Evolutionary conservation across 495 filamentous ascomycete genomes (phyloP), one percentile per base, ranked within the genome.

Genomic region (Trichoderma virens): DNA sequence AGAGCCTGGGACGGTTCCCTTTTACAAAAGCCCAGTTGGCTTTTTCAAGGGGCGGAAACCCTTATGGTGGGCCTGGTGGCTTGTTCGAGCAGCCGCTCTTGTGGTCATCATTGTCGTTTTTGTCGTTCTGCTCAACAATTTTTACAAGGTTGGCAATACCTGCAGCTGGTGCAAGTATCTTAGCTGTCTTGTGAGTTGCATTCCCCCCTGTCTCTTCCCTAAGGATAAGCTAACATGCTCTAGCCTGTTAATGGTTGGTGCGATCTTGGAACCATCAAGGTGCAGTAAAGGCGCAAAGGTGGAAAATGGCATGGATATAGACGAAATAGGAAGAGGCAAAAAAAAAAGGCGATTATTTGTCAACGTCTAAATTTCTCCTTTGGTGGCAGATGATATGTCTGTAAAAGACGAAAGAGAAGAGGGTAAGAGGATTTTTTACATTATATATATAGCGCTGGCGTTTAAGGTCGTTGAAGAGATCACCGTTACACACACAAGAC

Each of bases 1-100:
- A 23, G 71, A 73, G 2, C 75, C 76, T 61, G 78, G 75, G 1
- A 70, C 85, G 23, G 78, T 76, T 35, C 76, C 78, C 2, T 92
- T 93, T 70, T 71, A 85, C 56, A 87, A 85, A 68, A 81, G 85
- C 64, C 91, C 91, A 0, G 69, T 92, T 0, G 83, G 83, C 2
- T 97, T 97, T 75, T 97, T 98, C 80, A 91, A 90, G 72, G 91
- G 90, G 25, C 82, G 94, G 5, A 96, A 93, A 73, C 88, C 90
- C 28, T 76, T 95, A 1, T 98, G 94, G 94, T 98, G 94, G 94
- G 88, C 78, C 11, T 98, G 95, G 93, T 98, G 94, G 94, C 74
- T 97, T 27, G 83, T 97, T 16, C 82, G 94, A 11, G 89, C 85
- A 9, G 91, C 82, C 7, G 88, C 88, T n/a, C 75, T 98, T 62